Percentiles rank a stretch among this genome's conserved stretches.
These are phyloP conservation scores for Hymenochaete sp. DNA, from an alignment of 1,284 basidiomycete species.

Conservation along the genomic window DNA sequence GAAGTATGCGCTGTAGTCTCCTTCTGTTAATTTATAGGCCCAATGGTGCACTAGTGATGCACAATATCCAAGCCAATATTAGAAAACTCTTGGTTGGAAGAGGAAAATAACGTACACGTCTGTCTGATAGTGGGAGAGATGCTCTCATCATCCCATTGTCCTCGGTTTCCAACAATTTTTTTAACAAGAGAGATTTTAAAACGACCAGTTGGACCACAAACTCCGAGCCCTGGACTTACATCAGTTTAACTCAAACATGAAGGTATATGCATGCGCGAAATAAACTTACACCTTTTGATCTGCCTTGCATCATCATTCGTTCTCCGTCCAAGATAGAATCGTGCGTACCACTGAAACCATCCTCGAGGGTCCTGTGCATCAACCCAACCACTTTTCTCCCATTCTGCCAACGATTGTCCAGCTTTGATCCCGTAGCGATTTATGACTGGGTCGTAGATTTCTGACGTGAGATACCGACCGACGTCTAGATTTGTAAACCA, in stretches of 20 bases:
- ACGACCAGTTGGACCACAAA: slow-evolving; percentile 30
- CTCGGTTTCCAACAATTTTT: slow-evolving; percentile 26
- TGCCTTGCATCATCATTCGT: slow-evolving; percentile 35
- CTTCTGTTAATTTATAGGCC: slow-evolving; percentile 26
- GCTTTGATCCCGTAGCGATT: slow-evolving; percentile 34
- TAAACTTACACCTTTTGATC: slow-evolving; percentile 31
- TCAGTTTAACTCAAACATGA: not conserved
- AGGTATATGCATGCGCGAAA: not conserved
- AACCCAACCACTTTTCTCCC: slow-evolving; percentile 39
- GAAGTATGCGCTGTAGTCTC: slow-evolving; percentile 20
- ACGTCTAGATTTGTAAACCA: slow-evolving; percentile 14
- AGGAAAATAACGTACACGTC: slow-evolving; percentile 11
- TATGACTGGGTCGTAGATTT: slow-evolving; percentile 24
- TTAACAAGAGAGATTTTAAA: slow-evolving; percentile 33
- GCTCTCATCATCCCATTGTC: slow-evolving; percentile 26
- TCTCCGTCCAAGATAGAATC: slow-evolving; percentile 35
- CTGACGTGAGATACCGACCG: slow-evolving; percentile 20
- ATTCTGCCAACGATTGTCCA: slow-evolving; percentile 33
- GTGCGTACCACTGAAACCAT: slow-evolving; percentile 36
- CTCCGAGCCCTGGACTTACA: slow-evolving; percentile 29
- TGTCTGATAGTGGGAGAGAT: slow-evolving; percentile 17
- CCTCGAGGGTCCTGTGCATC: slow-evolving; percentile 33
- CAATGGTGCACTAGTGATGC: slow-evolving; percentile 25
- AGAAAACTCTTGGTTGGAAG: slow-evolving; percentile 17
- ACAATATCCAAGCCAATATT: not conserved